phyloP scores from a whole-genome alignment of 768 basidiomycete species.

The Hericium rajendrae region DNA sequence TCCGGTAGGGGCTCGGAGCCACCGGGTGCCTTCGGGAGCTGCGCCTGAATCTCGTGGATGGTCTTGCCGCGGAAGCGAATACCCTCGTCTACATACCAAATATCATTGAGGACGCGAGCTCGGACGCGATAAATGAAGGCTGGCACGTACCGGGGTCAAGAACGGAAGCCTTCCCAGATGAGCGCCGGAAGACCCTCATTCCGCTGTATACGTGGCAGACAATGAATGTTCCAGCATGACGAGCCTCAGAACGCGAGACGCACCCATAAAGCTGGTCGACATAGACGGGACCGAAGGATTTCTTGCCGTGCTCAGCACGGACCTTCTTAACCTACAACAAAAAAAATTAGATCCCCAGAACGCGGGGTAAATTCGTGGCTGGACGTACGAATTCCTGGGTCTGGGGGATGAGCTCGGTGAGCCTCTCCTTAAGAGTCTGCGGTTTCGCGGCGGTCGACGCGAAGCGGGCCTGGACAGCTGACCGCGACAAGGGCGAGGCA shows the following conservation, averaged over 20 bases:
- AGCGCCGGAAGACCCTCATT: slow-evolving; percentile 88
- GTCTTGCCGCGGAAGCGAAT: slow-evolving; percentile 98
- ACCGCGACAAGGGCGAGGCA: slow-evolving; percentile 41
- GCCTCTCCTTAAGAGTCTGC: slow-evolving; percentile 80
- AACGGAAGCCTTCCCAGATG: slow-evolving; percentile 98
- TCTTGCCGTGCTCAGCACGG: slow-evolving; percentile 82
- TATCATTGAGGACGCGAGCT: slow-evolving; percentile 5
- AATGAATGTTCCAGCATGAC: slow-evolving; percentile 4
- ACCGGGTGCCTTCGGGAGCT: slow-evolving; percentile 82
- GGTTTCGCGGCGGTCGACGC: slow-evolving; percentile 59
- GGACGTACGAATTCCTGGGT: slow-evolving; percentile 62
- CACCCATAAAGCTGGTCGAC: slow-evolving; percentile 90
- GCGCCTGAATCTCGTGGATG: slow-evolving; percentile 80
- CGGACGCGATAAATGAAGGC: neutral
- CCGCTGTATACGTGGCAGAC: slow-evolving; percentile 37
- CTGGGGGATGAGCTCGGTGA: slow-evolving; percentile 87
- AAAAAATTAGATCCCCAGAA: slow-evolving; percentile 5
- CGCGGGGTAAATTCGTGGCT: neutral
- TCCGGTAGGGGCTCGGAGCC: slow-evolving; percentile 90
- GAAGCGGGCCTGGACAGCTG: slow-evolving; percentile 46
- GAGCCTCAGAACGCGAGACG: slow-evolving; percentile 12
- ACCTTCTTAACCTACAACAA: slow-evolving; percentile 63
- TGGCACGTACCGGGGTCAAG: slow-evolving; percentile 69
- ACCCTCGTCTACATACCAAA: slow-evolving; percentile 62
- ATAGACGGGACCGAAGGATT: slow-evolving; percentile 83